A percentile compares a stretch with the other conserved stretches of the same genome.
phyloP scores from a whole-genome alignment of 1,139 yeast genomes.

The Casaregolazyma suthepensis region DNA sequence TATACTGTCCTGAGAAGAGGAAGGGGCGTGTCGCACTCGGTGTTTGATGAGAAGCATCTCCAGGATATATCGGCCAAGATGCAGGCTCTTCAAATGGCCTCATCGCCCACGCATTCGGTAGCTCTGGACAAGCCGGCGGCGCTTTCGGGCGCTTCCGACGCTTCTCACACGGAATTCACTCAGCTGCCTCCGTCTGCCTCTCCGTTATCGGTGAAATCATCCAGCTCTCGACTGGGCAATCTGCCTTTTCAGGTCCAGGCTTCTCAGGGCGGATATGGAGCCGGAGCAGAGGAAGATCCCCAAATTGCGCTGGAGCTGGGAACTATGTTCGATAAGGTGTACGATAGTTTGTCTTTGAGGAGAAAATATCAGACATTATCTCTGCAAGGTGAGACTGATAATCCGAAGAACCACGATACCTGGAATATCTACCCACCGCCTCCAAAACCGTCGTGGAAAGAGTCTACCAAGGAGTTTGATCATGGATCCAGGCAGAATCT shows the following conservation, averaged over 20 bases:
- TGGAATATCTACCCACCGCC: slow-evolving; percentile 93
- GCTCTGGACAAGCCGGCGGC: background rate
- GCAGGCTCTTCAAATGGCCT: slow-evolving; percentile 42
- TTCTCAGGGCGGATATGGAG: slow-evolving; percentile 24
- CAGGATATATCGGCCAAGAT: slow-evolving; percentile 68
- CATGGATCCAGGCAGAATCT: slow-evolving; percentile 10
- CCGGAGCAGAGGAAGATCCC: slow-evolving; percentile 44
- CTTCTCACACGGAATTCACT: background rate
- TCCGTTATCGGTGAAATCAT: background rate
- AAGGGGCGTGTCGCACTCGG: slow-evolving; percentile 36
- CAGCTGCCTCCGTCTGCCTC: background rate
- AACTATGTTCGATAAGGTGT: slow-evolving; percentile 63
- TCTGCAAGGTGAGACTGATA: slow-evolving; percentile 63
- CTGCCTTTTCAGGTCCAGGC: slow-evolving; percentile 22
- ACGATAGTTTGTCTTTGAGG: slow-evolving; percentile 66
- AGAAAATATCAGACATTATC: slow-evolving; percentile 69
- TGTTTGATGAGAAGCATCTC: slow-evolving; percentile 60
- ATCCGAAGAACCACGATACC: slow-evolving; percentile 66
- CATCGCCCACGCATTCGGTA: slow-evolving; percentile 3
- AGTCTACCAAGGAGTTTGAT: slow-evolving; percentile 52
- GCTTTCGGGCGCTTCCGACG: background rate
- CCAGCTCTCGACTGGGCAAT: slow-evolving; percentile 2
- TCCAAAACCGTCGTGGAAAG: slow-evolving; percentile 86
- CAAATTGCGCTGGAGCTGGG: slow-evolving; percentile 64
- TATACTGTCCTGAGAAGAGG: slow-evolving; percentile 10